Conservation (phyloP, 371 early-diverging fungal genomes). For the Mortierella sp. region DNA sequence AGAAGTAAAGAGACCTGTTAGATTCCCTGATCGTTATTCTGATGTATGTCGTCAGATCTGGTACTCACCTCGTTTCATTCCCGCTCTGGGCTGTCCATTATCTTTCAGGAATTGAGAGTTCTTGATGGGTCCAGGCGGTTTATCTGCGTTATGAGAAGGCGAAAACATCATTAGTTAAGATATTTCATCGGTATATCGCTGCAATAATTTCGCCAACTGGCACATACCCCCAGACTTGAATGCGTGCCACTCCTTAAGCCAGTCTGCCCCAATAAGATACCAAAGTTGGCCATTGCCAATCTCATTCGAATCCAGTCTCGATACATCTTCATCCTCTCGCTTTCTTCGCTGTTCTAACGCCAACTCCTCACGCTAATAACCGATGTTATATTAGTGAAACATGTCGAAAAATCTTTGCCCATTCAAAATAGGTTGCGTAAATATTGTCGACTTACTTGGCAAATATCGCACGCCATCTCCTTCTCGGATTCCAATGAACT, state of each 20-base stretch:
- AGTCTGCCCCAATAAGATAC: conserved; percentile 58
- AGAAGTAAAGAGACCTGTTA: neutral
- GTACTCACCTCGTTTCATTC: conserved; percentile 56
- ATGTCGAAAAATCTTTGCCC: too few species aligned
- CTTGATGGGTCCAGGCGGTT: conserved; percentile 46
- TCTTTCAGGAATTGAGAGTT: conserved; percentile 57
- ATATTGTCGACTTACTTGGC: conserved; percentile 41
- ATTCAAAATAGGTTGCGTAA: neutral
- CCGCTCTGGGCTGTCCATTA: conserved; percentile 54
- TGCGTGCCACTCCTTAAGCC: conserved; percentile 58
- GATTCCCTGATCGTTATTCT: neutral
- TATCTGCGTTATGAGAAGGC: conserved; percentile 18
- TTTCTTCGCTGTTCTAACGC: conserved; percentile 45
- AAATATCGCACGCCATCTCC: conserved; percentile 41
- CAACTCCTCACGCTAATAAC: conserved; percentile 47
- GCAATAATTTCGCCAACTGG: neutral
- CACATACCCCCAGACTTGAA: conserved; percentile 58
- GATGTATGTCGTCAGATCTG: neutral
- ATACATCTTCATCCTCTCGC: conserved; percentile 54
- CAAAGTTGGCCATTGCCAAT: conserved; percentile 54
- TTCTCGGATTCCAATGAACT: conserved; percentile 35
- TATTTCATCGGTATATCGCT: neutral
- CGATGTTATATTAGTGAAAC: neutral
- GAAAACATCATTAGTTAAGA: neutral
- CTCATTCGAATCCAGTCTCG: conserved; percentile 43